Percentiles rank a stretch among this genome's conserved stretches.
Conservation (phyloP, 257 asterid species). For the Gentiana dahurica region DNA sequence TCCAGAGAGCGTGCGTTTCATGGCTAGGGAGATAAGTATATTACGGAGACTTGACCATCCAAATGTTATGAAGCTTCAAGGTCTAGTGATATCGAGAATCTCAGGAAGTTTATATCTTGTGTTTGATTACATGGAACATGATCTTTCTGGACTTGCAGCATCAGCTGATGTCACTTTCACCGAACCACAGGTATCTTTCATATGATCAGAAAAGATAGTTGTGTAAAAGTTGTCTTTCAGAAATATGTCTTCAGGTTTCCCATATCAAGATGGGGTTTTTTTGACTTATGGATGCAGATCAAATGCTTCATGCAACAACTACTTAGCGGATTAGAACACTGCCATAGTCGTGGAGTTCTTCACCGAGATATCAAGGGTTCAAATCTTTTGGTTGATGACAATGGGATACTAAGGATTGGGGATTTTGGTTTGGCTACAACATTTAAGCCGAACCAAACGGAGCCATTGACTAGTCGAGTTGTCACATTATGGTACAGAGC, state of each 20-base stretch:
- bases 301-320: slow-evolving; percentile 82
- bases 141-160: slow-evolving; percentile 80
- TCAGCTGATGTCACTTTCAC: slow-evolving; percentile 60
- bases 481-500: slow-evolving; percentile 97
- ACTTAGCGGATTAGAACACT: slow-evolving; percentile 68
- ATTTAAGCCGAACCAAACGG: slow-evolving; percentile 42
- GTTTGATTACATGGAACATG: slow-evolving; percentile 96
- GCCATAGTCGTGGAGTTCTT: slow-evolving; percentile 74
- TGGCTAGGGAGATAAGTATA: slow-evolving; percentile 86
- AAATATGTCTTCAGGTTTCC: not conserved
- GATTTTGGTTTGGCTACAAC: slow-evolving; percentile 79
- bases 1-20: slow-evolving; percentile 87
- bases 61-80: slow-evolving; percentile 83
- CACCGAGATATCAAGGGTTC: slow-evolving; percentile 94
- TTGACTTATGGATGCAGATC: slow-evolving; percentile 31
- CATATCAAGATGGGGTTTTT: not conserved
- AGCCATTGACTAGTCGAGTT: slow-evolving; percentile 78
- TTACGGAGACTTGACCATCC: slow-evolving; percentile 82
- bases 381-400: slow-evolving; percentile 60
- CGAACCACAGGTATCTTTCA: slow-evolving; percentile 58
- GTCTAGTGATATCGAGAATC: slow-evolving; percentile 62
- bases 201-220: not conserved
- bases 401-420: slow-evolving; percentile 65
- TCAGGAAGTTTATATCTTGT: slow-evolving; percentile 82
- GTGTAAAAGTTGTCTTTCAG: not conserved